Evolutionary conservation across 305 asterid species (phyloP), one percentile per base, ranked within the genome.

Genomic region (Galium porrigens): DNA sequence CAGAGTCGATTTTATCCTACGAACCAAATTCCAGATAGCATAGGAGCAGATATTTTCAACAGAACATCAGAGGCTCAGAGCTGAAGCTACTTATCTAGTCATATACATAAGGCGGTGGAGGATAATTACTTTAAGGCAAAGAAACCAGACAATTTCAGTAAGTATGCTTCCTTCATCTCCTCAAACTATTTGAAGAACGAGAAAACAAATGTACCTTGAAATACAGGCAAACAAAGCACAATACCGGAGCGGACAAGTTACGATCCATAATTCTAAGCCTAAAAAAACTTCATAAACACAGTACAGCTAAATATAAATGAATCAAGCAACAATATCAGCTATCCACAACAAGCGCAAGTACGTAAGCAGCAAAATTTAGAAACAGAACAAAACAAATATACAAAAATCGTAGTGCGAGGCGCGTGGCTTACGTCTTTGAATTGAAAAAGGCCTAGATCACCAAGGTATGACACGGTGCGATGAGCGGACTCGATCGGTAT

Each of bases 381-480:
- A 18, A 25, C 59, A 37, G 7, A 41, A 42, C 52, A 52, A 4
- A 62, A 49, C 15, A 59, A 8, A 63, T 36, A 11, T 6, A n/a
- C 7, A 36, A 17, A 42, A 18, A 46, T 12, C 33, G 55, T 1
- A 74, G 61, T 65, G 17, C 6, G 57, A 64, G 42, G 75, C 73
- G 65, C 36, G 46, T 11, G 57, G 63, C 87, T 63, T 77, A 85
- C 92, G 77, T 83, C 88, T 79, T 76, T 83, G 73, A 85, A 85
- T 75, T 85, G 88, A 58, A 83, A 76, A n/a, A 85, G 80, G 41
- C 84, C 86, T 66, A 83, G 86, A 58, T 81, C 86, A 54, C 88
- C 92, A 61, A 85, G 85, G 68, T 85, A 81, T 7, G 92, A 77
- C 55, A 85, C 70, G 58, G 86, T 69, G 18, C 78, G 73, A 62